Evolutionary conservation across 2,329 filamentous ascomycete species (phyloP), one percentile per base, ranked within the genome.

Genomic region (Talaromyces islandicus): DNA sequence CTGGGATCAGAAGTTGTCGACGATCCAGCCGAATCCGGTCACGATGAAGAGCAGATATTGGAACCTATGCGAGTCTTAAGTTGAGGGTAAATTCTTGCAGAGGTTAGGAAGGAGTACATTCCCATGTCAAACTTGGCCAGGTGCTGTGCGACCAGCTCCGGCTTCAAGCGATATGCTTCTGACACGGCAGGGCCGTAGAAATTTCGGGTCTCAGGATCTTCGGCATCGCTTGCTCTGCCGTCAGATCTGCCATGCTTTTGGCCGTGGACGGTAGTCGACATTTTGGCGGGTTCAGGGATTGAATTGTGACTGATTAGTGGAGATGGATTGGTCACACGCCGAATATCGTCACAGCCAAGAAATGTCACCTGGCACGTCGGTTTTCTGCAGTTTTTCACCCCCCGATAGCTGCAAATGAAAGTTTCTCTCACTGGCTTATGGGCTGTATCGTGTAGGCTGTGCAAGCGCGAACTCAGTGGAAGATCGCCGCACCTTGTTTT

Each of bases 21-120:
- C 83, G 5, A 86, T 85, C 86, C 86, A 89, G 25, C 87, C 87
- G 64, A 89, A 89, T 1, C 86, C 86, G 32, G 87, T 83, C 14
- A 89, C 84, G 27, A 83, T 68, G 67, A 88, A 88, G 1, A 89
- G 78, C 65, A 86, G 82, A 84, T 85, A 88, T 68, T 79, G 77
- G 12, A 69, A 70, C 38, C 68, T 70, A 52, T 11, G 11, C 64
- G 61, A 43, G 27, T 24, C 3, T 10, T 3, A 4, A 51, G 29
- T 30, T 17, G 35, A 24, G 7, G 24, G 7, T 21, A 25, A 24
- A 50, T 27, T 27, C 5, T 21, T 30, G 6, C 1, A 4, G 14
- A n/a, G 2, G 9, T 4, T 19, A 11, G 38, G 17, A 55, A 35
- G 14, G 11, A 35, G 54, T 65, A 77, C 75, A 61, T 61, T 60